phyloP scores from a whole-genome alignment of 805 yeast species.

The Schizosaccharomyces japonicus region DNA sequence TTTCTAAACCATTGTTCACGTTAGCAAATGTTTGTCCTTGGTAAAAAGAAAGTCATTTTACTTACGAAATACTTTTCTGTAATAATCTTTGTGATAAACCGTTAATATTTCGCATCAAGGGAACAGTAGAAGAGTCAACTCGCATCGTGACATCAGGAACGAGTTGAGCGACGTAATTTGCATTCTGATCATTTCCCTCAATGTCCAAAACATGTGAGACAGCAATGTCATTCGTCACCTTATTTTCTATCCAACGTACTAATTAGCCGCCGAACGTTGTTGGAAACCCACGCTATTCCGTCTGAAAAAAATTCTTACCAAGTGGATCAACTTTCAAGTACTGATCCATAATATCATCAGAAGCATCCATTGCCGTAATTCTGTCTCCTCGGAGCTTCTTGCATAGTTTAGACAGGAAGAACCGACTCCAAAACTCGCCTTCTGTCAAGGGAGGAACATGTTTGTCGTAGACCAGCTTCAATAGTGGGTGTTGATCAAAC shows the following conservation, averaged over 20 bases:
- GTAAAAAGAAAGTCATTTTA: not conserved
- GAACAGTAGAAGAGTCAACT: slow-evolving; percentile 17
- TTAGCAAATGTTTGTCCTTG: not conserved
- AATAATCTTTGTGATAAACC: slow-evolving; percentile 1
- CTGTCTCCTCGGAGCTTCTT: slow-evolving; percentile 75
- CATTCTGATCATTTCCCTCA: slow-evolving; percentile 59
- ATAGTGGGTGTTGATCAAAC: slow-evolving; percentile 79
- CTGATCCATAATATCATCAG: slow-evolving; percentile 65
- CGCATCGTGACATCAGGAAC: slow-evolving; percentile 76
- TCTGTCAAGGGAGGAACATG: slow-evolving; percentile 74
- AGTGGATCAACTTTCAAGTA: slow-evolving; percentile 53
- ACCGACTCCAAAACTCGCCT: slow-evolving; percentile 89
- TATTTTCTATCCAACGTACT: too few species aligned
- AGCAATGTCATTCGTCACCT: slow-evolving; percentile 15
- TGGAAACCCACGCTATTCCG: slow-evolving; percentile 10
- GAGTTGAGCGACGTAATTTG: slow-evolving; percentile 52
- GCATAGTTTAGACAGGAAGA: slow-evolving; percentile 73
- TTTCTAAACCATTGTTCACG: not conserved
- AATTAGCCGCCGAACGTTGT: not conserved
- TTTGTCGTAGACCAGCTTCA: slow-evolving; percentile 68
- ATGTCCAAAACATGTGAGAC: slow-evolving; percentile 57
- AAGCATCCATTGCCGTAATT: slow-evolving; percentile 47
- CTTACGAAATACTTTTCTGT: slow-evolving; percentile 1
- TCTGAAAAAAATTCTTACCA: slow-evolving; percentile 19
- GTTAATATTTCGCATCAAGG: not conserved